Evolutionary conservation across 2,329 filamentous ascomycete species (phyloP), one percentile per base, ranked within the genome.

Genomic region (Epichloe baconii): DNA sequence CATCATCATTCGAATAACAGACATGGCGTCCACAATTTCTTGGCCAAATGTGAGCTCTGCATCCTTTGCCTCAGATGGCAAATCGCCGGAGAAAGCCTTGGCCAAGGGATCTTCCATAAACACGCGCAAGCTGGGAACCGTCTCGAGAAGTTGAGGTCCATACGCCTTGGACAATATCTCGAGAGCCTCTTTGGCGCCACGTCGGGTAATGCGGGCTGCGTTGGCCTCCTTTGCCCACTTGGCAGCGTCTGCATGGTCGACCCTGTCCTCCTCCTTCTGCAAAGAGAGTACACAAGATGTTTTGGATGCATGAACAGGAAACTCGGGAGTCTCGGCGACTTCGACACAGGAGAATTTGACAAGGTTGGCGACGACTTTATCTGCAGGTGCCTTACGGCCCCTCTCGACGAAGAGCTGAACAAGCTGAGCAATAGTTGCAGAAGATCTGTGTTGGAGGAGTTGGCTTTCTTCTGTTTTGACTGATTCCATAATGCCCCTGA

Each of bases 291-390:
- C 93, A 14, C 85, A 84, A 56, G 83, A 82, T 44, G 84, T 86
- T 61, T 94, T 84, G 43, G 74, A 66, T 2, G 85, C 86, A 61
- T 97, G 93, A 31, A 86, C 83, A 4, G 84, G 81, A 64, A 97
- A 97, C 62, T 97, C 93, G 0, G 93, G 93, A 0, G 94, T 98
- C 66, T 98, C 94, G 0, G 93, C 91, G 1, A 94, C 95, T 64
- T 98, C 93, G 61, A 96, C 88, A 62, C 93, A 98, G 56, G 89
- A 95, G 68, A 96, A 98, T 63, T 96, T 97, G 70, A 95, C 88
- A 49, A 98, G 69, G 62, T 98, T 98, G 45, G 87, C 83, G 31
- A 97, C 90, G 14, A 98, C 86, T 70, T 98, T 98, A 66, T 96
- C 90, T 15, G 93, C 90, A 12, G 94, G 88, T 15, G 84, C 88